A percentile compares a stretch with the other conserved stretches of the same genome.
Evolutionary conservation across 768 basidiomycete species (phyloP).

Genomic region (Candolleomyces aberdarensis): DNA sequence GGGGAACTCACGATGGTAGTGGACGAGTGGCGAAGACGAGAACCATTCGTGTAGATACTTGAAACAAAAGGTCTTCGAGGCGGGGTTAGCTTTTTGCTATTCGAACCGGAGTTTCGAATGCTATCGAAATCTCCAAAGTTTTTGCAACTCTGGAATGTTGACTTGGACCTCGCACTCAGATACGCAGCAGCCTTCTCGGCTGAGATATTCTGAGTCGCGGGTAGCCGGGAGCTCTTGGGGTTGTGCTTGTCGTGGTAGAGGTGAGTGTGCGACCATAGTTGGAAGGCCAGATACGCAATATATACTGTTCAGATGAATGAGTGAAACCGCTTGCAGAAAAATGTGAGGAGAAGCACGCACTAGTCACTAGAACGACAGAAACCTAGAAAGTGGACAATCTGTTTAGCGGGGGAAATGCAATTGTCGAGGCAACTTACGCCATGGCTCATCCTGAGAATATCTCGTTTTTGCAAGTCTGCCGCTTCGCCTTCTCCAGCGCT

Average conservation of each 20-base stretch:
- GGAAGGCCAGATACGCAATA: conserved; percentile 67
- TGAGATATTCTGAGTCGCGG: conserved; percentile 24
- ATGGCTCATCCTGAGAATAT: conserved; percentile 71
- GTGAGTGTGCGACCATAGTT: conserved; percentile 73
- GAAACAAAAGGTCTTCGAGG: background rate
- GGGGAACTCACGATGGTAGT: too few relatives aligned
- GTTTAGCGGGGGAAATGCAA: background rate
- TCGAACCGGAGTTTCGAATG: background rate
- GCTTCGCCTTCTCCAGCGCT: conserved; percentile 20
- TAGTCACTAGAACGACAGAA: conserved; percentile 72
- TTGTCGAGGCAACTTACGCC: conserved; percentile 46
- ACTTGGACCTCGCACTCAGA: conserved; percentile 16
- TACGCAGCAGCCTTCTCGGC: conserved; percentile 28
- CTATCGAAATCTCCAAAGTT: background rate
- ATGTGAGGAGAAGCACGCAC: conserved; percentile 35
- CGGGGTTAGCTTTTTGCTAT: background rate
- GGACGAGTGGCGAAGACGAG: background rate
- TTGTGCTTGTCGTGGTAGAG: conserved; percentile 55
- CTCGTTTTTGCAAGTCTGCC: conserved; percentile 33
- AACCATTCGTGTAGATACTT: background rate
- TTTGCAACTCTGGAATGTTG: conserved; percentile 1
- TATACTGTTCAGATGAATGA: conserved; percentile 50
- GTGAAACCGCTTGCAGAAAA: background rate
- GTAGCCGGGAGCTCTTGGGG: conserved; percentile 40
- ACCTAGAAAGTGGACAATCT: conserved; percentile 38